Evolutionary conservation across 768 basidiomycete species (phyloP).

Genomic region (Kwoniella botswanensis): DNA sequence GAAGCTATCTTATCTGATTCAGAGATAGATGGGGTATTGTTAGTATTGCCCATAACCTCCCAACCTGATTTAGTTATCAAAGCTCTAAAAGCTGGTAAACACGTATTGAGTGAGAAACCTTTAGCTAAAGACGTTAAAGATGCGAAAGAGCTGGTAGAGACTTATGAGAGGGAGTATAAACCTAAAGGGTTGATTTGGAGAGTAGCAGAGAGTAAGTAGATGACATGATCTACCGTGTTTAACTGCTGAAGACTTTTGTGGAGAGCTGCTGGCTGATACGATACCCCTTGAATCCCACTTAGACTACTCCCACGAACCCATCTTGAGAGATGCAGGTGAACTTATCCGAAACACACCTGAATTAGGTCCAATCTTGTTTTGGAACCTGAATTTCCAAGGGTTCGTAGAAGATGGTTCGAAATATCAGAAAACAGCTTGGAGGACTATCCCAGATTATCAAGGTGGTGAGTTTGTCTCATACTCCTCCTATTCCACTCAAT

Average conservation of each 20-base stretch:
- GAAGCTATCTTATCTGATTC: constrained; percentile 66
- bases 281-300: background rate
- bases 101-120: constrained; percentile 88
- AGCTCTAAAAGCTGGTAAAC: constrained; percentile 70
- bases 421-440: constrained; percentile 84
- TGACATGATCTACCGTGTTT: background rate
- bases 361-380: constrained; percentile 72
- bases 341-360: constrained; percentile 19
- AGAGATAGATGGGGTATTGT: constrained; percentile 74
- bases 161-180: constrained; percentile 70
- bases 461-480: constrained; percentile 39
- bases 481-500: background rate
- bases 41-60: constrained; percentile 75
- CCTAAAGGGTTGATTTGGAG: constrained; percentile 76
- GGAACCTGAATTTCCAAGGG: constrained; percentile 65
- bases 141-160: constrained; percentile 69
- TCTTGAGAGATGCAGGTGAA: constrained; percentile 37
- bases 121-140: constrained; percentile 72
- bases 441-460: constrained; percentile 72
- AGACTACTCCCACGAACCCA: constrained; percentile 51
- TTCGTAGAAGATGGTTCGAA: constrained; percentile 69
- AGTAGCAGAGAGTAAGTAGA: constrained; percentile 76
- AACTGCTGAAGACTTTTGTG: background rate
- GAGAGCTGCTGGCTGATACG: background rate
- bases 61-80: constrained; percentile 73